Conservation (phyloP, 2,329 filamentous ascomycete species). For the Ascosphaera acerosa region DNA sequence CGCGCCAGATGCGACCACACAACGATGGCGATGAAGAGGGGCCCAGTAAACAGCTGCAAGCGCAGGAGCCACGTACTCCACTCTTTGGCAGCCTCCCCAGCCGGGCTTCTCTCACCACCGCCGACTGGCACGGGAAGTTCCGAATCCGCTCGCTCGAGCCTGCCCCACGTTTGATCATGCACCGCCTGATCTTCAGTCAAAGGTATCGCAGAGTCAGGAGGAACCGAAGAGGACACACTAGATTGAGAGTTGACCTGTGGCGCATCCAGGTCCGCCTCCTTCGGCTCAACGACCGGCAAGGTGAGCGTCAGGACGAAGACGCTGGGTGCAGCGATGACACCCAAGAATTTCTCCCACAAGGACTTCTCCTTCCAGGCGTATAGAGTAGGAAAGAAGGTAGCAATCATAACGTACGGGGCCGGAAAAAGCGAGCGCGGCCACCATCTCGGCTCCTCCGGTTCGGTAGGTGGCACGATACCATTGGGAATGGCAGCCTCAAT, state of each 20-base stretch:
- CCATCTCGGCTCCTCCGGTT: conserved; percentile 32
- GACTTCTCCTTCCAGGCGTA: conserved; percentile 58
- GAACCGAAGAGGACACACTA: not conserved
- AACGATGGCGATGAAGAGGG: conserved; percentile 55
- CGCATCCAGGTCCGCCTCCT: conserved; percentile 23
- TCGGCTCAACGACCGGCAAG: conserved; percentile 64
- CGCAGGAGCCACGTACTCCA: conserved; percentile 88
- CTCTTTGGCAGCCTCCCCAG: conserved; percentile 18
- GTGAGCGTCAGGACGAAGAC: conserved; percentile 80
- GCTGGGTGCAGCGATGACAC: conserved; percentile 61
- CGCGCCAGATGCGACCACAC: conserved; percentile 35
- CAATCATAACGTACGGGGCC: conserved; percentile 40
- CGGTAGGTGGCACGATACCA: conserved; percentile 4
- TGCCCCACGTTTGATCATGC: not conserved
- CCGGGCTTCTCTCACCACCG: conserved; percentile 14
- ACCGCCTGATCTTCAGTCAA: not conserved
- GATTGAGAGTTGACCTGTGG: not conserved
- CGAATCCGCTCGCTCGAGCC: conserved; percentile 11
- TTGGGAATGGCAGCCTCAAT: conserved; percentile 16
- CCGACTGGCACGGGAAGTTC: conserved; percentile 15
- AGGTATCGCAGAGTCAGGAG: not conserved
- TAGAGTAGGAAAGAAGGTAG: conserved; percentile 68
- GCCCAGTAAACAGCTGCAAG: conserved; percentile 66
- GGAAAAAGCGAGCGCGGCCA: conserved; percentile 61
- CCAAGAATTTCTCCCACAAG: conserved; percentile 63